phyloP scores from a whole-genome alignment of 331 rosid species.

The Saraca asoca region DNA sequence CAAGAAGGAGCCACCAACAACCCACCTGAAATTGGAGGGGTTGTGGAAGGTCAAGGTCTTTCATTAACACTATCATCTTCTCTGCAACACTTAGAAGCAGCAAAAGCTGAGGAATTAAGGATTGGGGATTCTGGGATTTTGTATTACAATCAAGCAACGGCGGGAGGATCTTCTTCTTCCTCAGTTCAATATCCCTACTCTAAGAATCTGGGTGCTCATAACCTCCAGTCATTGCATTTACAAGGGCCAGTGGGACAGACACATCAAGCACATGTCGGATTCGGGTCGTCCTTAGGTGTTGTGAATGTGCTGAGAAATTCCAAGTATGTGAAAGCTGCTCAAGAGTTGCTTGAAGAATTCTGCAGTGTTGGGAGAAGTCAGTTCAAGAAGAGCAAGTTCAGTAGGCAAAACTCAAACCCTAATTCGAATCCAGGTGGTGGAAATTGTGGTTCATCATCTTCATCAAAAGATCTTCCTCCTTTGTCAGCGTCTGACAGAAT shows the following conservation, averaged over 20 bases:
- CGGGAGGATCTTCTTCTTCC: slow-evolving; percentile 36
- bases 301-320: slow-evolving; percentile 82
- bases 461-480: slow-evolving; percentile 64
- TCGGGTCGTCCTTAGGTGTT: slow-evolving; percentile 65
- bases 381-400: slow-evolving; percentile 69
- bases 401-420: slow-evolving; percentile 62
- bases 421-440: slow-evolving; percentile 55
- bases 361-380: slow-evolving; percentile 92
- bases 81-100: slow-evolving; percentile 61
- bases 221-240: slow-evolving; percentile 47
- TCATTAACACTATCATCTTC: slow-evolving; percentile 78
- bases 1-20: slow-evolving; percentile 34
- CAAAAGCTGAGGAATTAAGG: slow-evolving; percentile 74
- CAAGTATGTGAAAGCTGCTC: slow-evolving; percentile 79
- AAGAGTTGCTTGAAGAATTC: slow-evolving; percentile 86
- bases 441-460: slow-evolving; percentile 54
- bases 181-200: slow-evolving; percentile 42
- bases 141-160: slow-evolving; percentile 50
- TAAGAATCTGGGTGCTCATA: slow-evolving; percentile 42
- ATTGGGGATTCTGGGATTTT: slow-evolving; percentile 56
- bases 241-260: slow-evolving; percentile 47
- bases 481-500: slow-evolving; percentile 84
- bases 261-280: slow-evolving; percentile 59
- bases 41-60: slow-evolving; percentile 74
- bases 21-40: slow-evolving; percentile 40